Evolutionary conservation across 129 eudicot species (phyloP).

Genomic region (Pseudognaphalium luteoalbum): DNA sequence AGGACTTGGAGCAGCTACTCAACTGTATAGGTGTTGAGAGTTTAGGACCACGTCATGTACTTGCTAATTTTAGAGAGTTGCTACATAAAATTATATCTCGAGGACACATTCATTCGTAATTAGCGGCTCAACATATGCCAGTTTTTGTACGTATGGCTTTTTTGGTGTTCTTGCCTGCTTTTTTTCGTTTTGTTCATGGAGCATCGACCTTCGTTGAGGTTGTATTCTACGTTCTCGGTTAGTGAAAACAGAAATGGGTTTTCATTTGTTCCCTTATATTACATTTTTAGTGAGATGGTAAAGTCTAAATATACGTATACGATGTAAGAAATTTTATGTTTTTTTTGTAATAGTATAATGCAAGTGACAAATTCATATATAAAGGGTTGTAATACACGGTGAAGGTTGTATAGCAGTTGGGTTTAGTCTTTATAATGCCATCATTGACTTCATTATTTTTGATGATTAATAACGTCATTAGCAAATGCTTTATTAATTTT

Average conservation of each 20-base stretch:
- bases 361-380: neutral
- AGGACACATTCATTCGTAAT: conserved; percentile 57
- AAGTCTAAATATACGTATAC: no score
- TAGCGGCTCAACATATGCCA: conserved; percentile 32
- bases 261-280: neutral
- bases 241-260: neutral
- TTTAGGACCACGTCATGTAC: conserved; percentile 89
- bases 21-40: conserved; percentile 79
- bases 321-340: no score
- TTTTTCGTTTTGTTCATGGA: neutral
- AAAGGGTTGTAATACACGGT: no score
- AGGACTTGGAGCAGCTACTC: conserved; percentile 96
- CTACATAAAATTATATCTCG: conserved; percentile 60
- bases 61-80: conserved; percentile 87
- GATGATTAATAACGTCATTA: no score
- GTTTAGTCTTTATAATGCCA: no score
- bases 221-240: neutral
- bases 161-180: conserved; percentile 32
- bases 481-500: no score
- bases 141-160: conserved; percentile 40
- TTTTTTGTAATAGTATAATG: neutral
- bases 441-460: no score
- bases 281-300: neutral
- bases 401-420: no score
- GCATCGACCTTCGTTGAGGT: conserved; percentile 19